Base-by-base conservation (phyloP, 1,284 basidiomycete species). In the Tilletia setariae region DNA sequence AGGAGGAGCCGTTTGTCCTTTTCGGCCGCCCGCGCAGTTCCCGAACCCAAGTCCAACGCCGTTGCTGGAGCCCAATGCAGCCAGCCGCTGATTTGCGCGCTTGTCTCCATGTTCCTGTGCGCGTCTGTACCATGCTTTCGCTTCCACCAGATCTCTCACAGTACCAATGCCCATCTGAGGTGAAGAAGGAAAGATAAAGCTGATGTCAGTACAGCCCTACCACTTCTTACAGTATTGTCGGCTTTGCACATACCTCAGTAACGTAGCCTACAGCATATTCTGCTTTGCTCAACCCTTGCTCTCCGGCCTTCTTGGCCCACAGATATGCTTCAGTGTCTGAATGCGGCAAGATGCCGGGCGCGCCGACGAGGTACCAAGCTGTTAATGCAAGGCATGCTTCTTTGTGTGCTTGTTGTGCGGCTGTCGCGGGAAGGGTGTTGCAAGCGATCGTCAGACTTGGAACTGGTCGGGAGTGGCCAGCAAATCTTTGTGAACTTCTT, bases 301-400 rank as follows among this genome's bases (percentile, higher is more conserved):
- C 79, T 7, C 77, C 80, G 8, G 80, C 80, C 69, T 81, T 81
- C 68, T 79, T 79, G 56, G 82, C 81, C 82, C 82, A 83, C 13
- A 83, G 85, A 83, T 90, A 98, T 9, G 94, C 95, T 82, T 98
- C 94, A 0, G 95, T 98, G 81, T 98, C 95, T 0, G 93, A 96
- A 82, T 98, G 96, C 0, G 95, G 95, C 40, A 98, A 87, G 8
- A 98, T 94, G 59, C 95, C 95, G 0, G 94, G 93, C 6, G 94
- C 97, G 66, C 96, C 96, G 70, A 98, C 95, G 72, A 98, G 90
- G 82, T 98, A 98, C 95, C 95, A 98, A 9, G 95, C 94, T 11
- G 95, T 98, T 43, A 98, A 87, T 1, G 95, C 95, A 82, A 98
- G 98, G 84, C 94, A 98, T 0, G 95, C 94, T 80, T 98, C 95